phyloP scores from a whole-genome alignment of 1,284 basidiomycete species.

The Cryptococcus maquisensis region DNA sequence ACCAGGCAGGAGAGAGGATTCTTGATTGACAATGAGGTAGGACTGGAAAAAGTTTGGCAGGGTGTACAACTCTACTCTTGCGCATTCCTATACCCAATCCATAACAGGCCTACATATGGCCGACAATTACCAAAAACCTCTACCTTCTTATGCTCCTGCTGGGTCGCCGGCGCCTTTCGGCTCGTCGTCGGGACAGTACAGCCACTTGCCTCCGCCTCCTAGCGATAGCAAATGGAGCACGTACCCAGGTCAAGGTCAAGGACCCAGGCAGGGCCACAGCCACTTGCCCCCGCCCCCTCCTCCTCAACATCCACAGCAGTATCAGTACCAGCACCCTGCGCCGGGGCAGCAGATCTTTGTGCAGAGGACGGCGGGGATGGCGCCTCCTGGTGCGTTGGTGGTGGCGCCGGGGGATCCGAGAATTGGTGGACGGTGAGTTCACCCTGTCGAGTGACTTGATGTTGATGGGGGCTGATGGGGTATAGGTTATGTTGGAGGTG shows the following conservation, averaged over 20 bases:
- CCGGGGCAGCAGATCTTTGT: constrained; percentile 17
- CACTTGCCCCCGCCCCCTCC: constrained; percentile 12
- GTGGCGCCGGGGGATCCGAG: constrained; percentile 42
- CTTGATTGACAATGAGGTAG: constrained; percentile 10
- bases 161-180: background rate
- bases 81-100: constrained; percentile 30
- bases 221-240: constrained; percentile 16
- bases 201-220: constrained; percentile 19
- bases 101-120: constrained; percentile 21
- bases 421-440: constrained; percentile 42
- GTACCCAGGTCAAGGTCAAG: constrained; percentile 25
- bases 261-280: background rate
- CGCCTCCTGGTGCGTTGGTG: constrained; percentile 33
- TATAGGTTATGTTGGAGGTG: constrained; percentile 34
- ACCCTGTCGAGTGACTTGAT: background rate
- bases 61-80: constrained; percentile 39
- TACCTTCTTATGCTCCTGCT: constrained; percentile 20
- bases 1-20: background rate
- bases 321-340: constrained; percentile 3
- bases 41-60: constrained; percentile 48
- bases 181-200: constrained; percentile 1
- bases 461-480: background rate
- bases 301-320: constrained; percentile 13
- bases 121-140: constrained; percentile 39
- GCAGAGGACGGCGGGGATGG: constrained; percentile 12